Evolutionary conservation across 2,329 filamentous ascomycete genomes (phyloP), one percentile per base, ranked within the genome.

Genomic region (Nemania bipapillata): DNA sequence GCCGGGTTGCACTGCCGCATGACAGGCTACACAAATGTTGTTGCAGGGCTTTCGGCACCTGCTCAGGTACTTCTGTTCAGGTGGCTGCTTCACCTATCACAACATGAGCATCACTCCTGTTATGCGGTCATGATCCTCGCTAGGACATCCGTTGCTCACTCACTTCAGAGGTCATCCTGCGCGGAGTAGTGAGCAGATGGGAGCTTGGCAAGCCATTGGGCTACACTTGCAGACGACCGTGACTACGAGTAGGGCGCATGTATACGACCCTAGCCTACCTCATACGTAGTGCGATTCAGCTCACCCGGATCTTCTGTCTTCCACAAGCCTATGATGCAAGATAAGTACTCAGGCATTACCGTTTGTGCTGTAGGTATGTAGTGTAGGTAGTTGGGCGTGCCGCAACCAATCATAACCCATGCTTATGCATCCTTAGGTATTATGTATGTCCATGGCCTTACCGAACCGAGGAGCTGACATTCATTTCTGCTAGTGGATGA

Each of bases 91-190:
- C 26, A 20, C 50, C 28, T 50, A 15, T 40, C 52, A 57, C 26
- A n/a, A n/a, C n/a, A n/a, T n/a, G n/a, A n/a, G n/a, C 24, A 42
- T 42, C 26, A 52, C 35, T 61, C n/a, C 35, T 62, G 37, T 58
- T 40, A 26, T 61, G 64, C 50, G 45, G 52, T 52, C 57, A 60
- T 66, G 24, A 66, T 66, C 45, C 26, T 57, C 64, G 32, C 40
- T 2, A 66, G 53, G 52, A 52, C 59, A 62, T 47, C 37, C 15
- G 15, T 32, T 42, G 20, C 8, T 50, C 12, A 15, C 11, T 24
- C 5, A 22, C 66, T 52, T 47, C 47, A 67, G n/a, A 40, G 32
- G 30, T 47, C 45, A 45, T 61, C 53, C 28, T 53, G 20, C 53
- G 53, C 53, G 20, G 20, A 32, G 42, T 28, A 55, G 49, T 52